Evolutionary conservation across 352 stramenopile species (phyloP).

Genomic region (Blastocystis sp.): DNA sequence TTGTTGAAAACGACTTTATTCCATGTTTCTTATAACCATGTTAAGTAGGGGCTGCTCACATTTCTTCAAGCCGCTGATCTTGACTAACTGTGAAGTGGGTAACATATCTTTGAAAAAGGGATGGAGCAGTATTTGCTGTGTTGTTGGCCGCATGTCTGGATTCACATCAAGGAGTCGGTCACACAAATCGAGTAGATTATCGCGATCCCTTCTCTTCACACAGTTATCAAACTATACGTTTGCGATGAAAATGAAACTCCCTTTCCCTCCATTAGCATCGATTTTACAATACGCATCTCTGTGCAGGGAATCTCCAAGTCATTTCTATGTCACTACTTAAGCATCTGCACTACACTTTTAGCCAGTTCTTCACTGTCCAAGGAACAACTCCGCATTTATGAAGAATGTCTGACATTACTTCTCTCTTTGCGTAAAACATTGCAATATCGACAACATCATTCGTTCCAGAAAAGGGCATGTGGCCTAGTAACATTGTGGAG

Average conservation of each 20-base stretch:
- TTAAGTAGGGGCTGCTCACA: background rate
- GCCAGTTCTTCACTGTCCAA: background rate
- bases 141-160: conserved; percentile 26
- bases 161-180: conserved; percentile 15
- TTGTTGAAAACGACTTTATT: background rate
- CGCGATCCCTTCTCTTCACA: background rate
- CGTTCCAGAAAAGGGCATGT: background rate
- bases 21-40: background rate
- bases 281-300: background rate
- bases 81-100: background rate
- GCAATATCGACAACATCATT: background rate
- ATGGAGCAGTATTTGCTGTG: background rate
- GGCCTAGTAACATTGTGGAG: background rate
- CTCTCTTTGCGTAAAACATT: background rate
- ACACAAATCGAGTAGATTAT: conserved; percentile 5
- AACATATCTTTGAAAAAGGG: background rate
- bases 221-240: background rate
- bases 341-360: background rate
- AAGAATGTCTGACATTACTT: background rate
- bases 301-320: background rate
- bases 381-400: background rate
- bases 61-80: background rate
- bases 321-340: background rate
- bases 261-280: background rate
- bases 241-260: background rate